Evolutionary conservation across 106 monocot genomes (phyloP).

Genomic region (Dioscorea dumetorum): DNA sequence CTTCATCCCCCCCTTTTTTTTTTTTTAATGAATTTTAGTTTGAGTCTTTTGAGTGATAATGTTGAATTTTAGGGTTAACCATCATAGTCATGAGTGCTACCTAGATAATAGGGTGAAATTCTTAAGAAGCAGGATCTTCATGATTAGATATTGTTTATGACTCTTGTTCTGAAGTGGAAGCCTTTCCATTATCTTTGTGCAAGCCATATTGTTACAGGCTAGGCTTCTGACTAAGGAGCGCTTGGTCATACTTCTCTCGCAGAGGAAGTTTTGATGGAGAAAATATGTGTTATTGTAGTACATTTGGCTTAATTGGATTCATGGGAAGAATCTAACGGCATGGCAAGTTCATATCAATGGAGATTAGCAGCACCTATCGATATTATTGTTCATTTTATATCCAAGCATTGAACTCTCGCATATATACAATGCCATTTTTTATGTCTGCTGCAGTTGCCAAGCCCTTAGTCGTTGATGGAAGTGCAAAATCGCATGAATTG

Average conservation of each 20-base stretch:
- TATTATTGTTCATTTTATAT: not conserved
- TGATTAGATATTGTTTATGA: not conserved
- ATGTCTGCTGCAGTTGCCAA: slow-evolving; percentile 61
- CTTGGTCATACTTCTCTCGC: not conserved
- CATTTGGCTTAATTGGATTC: no score
- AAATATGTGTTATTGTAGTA: no score
- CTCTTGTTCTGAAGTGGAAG: not conserved
- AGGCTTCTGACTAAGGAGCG: no score
- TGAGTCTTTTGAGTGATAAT: not conserved
- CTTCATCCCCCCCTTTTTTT: not conserved
- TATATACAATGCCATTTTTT: not conserved
- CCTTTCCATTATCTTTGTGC: no score
- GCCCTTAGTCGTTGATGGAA: slow-evolving; percentile 73
- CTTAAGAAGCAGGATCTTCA: not conserved
- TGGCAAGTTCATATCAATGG: no score
- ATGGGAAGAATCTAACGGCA: no score
- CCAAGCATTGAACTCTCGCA: not conserved
- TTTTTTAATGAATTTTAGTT: not conserved
- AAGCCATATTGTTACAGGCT: no score
- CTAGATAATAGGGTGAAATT: no score
- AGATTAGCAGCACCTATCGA: no score
- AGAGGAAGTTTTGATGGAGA: not conserved
- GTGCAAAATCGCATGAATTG: slow-evolving; percentile 76
- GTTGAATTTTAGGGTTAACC: no score
- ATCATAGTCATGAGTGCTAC: no score